Conservation (phyloP, 2,329 filamentous ascomycete genomes). For the Fusarium napiforme region DNA sequence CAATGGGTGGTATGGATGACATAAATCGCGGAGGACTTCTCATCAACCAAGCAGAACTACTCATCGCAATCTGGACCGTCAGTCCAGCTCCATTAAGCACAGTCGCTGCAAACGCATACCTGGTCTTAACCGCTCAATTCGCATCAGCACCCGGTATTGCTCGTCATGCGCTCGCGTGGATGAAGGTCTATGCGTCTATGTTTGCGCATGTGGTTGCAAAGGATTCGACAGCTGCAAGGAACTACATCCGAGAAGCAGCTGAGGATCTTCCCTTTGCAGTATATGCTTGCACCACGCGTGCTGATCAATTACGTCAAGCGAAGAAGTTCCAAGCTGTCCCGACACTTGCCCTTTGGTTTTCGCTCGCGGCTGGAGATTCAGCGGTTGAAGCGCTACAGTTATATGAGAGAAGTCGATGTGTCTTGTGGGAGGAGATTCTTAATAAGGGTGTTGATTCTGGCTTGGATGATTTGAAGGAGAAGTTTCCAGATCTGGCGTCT, state of each 20-base stretch:
- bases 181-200: not conserved
- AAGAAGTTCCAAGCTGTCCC: not conserved
- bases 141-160: not conserved
- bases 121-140: not conserved
- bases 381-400: not conserved
- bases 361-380: not conserved
- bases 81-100: not conserved
- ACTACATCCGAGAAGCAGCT: not conserved
- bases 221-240: not conserved
- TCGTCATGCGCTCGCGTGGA: not conserved
- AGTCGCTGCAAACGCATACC: not conserved
- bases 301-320: not conserved
- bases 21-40: not conserved
- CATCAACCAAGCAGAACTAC: not conserved
- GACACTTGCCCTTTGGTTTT: not conserved
- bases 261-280: not conserved
- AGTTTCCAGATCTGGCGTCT: not conserved
- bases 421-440: not conserved
- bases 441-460: not conserved
- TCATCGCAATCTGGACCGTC: not conserved
- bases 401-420: not conserved
- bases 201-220: not conserved
- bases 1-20: not conserved
- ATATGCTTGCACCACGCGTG: not conserved
- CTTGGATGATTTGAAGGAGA: fast-evolving